Evolutionary conservation across 2,329 filamentous ascomycete genomes (phyloP), one percentile per base, ranked within the genome.

Genomic region (Eutypa lata): DNA sequence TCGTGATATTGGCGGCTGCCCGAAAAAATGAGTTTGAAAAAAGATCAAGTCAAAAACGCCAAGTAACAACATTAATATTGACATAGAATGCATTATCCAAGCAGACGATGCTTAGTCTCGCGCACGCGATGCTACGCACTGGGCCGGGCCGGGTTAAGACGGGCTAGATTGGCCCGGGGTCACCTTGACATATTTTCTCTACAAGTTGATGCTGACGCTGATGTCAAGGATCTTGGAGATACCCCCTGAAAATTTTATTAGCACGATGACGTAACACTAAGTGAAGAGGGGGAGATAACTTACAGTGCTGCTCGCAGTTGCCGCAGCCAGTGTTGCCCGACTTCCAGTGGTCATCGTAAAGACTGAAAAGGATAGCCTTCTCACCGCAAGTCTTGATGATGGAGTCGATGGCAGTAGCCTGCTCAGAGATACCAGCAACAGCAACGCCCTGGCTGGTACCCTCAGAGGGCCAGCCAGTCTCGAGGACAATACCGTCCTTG

Each of bases 271-370:
- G 35, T 21, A 31, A 7, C 31, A 28, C 33, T 43, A 74, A 68
- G 83, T 82, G 66, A 74, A 68, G 83, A 82, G 66, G 79, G 73
- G 53, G 74, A 65, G 53, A 44, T 42, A 28, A 45, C 42, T 45
- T 26, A 45, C 90, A 97, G 79, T 80, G 78, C 75, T 86, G 84
- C 86, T 97, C 92, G 64, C 91, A 90, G 56, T 74, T 19, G 13
- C 54, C 74, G 73, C 85, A 90, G 43, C 58, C 53, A 33, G 73
- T 70, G 61, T 87, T 88, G 28, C 81, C 73, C 40, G 74, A 65
- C 86, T 97, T 97, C 92, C 92, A 97, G 61, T 72, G 58, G 71
- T 97, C 92, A 65, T 95, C 77, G 64, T 82, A 77, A 75, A 81
- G 91, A 61, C 86, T 89, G 84, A 97, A 95, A 77, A 96, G 86